phyloP scores from a whole-genome alignment of 2,329 filamentous ascomycete species.

The Periconia sp. region DNA sequence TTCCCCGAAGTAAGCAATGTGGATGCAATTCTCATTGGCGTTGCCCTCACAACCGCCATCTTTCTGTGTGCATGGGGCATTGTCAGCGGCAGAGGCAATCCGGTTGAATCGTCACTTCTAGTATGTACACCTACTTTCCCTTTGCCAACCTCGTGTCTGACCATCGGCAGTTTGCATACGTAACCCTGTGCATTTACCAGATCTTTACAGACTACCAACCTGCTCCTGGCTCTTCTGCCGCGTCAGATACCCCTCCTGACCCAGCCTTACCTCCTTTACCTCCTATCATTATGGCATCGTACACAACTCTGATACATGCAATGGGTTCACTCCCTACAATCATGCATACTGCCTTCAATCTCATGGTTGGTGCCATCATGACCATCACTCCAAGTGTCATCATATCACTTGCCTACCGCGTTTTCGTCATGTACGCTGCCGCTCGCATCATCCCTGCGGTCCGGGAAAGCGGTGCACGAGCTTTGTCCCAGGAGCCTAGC shows the following conservation, averaged over 20 bases:
- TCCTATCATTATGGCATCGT: slow-evolving; percentile 97
- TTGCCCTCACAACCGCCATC: slow-evolving; percentile 87
- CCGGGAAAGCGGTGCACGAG: slow-evolving; percentile 79
- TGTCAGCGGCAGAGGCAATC: slow-evolving; percentile 88
- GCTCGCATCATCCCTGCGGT: slow-evolving; percentile 95
- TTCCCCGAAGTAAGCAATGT: slow-evolving; percentile 93
- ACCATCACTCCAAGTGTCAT: slow-evolving; percentile 95
- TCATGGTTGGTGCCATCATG: slow-evolving; percentile 88
- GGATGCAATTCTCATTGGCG: slow-evolving; percentile 89
- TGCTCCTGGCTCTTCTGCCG: slow-evolving; percentile 60
- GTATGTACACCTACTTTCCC: slow-evolving; percentile 29
- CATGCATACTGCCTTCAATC: slow-evolving; percentile 79
- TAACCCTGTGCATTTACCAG: slow-evolving; percentile 98
- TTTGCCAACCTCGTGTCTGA: slow-evolving; percentile 7
- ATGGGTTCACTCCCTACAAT: slow-evolving; percentile 81
- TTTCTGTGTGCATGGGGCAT: slow-evolving; percentile 95
- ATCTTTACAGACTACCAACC: slow-evolving; percentile 98
- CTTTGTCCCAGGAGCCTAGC: slow-evolving; percentile 79
- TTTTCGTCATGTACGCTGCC: slow-evolving; percentile 93
- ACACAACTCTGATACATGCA: slow-evolving; percentile 84
- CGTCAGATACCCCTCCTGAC: slow-evolving; percentile 59
- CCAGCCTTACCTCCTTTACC: slow-evolving; percentile 96
- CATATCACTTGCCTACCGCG: slow-evolving; percentile 89
- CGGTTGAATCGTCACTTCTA: slow-evolving; percentile 89
- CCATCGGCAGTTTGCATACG: slow-evolving; percentile 72